Evolutionary conservation across 768 basidiomycete genomes (phyloP), one percentile per base, ranked within the genome.

Genomic region (Tylopilus rubrobrunneus): DNA sequence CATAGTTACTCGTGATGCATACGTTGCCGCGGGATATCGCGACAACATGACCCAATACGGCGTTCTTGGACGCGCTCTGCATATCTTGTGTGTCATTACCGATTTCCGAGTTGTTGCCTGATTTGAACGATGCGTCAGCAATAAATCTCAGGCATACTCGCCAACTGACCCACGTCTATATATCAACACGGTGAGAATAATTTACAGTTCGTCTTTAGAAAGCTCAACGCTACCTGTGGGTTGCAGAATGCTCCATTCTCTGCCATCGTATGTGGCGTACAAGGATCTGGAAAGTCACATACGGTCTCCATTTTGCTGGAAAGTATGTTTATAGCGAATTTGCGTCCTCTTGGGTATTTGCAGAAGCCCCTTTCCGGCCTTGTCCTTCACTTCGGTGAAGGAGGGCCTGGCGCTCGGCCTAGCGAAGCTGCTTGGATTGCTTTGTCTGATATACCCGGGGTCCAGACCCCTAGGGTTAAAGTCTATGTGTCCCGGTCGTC

Each of bases 221-320:
- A 34, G 34, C 31, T 53, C 29, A 52, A 10, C 36, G 6, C 42
- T 28, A 28, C 42, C 48, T 27, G 10, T 33, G 42, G 31, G 34
- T 40, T 10, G 15, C 54, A 87, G 87, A 89, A 87, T 62, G 76
- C 87, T 0, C 87, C 87, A 0, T 85, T 87, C 60, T 88, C 87
- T 0, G 83, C 86, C 0, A 62, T 89, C n/a, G 78, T 89, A 3
- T 89, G 87, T 49, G 87, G 87, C 0, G 86, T 87, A 0, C 87
- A 89, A 71, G 86, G 87, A 1, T 84, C 86, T 0, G 87, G 87
- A 9, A 89, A 89, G 61, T 87, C 85, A 0, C 87, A 89, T 48
- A 87, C 85, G 0, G 80, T 87, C 2, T 82, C 86, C 0, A 78
- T 84, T 0, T 72, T 89, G 6, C 62, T 89, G 0, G 88, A 89